These are phyloP conservation scores for Cicer yamashitae DNA, from an alignment of 306 rosid genomes.

Conservation along the genomic window DNA sequence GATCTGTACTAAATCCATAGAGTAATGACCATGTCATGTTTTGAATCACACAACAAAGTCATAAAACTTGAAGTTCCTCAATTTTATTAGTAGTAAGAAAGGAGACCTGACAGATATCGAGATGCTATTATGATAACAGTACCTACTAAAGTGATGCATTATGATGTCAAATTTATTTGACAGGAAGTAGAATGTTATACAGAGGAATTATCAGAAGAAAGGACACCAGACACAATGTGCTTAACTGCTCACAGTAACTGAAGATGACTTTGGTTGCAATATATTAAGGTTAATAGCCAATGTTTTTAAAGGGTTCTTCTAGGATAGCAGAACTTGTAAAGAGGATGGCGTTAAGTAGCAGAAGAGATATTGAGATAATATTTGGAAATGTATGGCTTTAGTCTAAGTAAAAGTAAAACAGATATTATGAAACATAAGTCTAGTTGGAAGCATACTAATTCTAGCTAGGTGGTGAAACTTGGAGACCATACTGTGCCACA, in stretches of 20 bases:
- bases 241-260: background rate
- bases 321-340: background rate
- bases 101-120: conserved; percentile 2
- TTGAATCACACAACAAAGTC: conserved; percentile 6
- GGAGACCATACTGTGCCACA: background rate
- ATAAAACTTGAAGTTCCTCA: background rate
- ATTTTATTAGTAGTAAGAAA: conserved; percentile 10
- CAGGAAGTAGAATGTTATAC: conserved; percentile 8
- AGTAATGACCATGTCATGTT: conserved; percentile 3
- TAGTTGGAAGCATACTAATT: background rate
- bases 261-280: background rate
- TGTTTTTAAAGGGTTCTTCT: background rate
- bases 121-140: background rate
- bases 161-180: background rate
- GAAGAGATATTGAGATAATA: background rate
- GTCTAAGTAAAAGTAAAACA: background rate
- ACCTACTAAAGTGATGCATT: background rate
- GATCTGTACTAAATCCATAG: background rate
- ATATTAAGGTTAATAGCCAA: background rate
- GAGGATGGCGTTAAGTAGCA: background rate
- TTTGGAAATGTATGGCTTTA: background rate
- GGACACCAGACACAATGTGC: background rate
- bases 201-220: background rate
- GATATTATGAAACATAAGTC: background rate
- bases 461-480: background rate